Evolutionary conservation across 2,329 filamentous ascomycete species (phyloP).

Genomic region (Calonectria pseudoreteaudii): DNA sequence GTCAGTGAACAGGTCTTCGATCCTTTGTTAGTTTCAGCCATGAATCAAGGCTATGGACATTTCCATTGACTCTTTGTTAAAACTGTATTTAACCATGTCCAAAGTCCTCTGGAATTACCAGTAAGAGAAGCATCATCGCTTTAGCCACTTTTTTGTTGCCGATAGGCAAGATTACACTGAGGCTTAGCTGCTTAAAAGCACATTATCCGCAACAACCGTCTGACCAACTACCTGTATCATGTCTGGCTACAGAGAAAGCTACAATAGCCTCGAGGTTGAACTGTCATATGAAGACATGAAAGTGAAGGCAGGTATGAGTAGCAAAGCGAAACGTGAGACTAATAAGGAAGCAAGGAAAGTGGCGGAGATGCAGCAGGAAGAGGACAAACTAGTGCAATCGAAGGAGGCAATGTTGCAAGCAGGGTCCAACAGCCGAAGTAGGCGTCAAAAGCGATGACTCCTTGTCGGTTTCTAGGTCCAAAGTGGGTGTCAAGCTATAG

Average conservation of each 20-base stretch:
- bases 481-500: not conserved
- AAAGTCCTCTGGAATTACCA: accelerated
- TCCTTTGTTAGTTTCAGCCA: not conserved
- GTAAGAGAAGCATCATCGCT: not conserved
- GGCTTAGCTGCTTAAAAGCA: not conserved
- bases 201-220: no score
- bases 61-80: not conserved
- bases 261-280: not conserved
- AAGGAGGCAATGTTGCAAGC: not conserved
- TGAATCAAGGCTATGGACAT: not conserved
- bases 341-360: not conserved
- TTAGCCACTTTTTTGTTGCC: not conserved
- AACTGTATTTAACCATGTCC: not conserved
- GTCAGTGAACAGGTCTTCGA: not conserved
- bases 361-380: not conserved
- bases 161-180: not conserved
- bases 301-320: not conserved
- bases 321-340: not conserved
- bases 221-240: not conserved
- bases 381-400: not conserved
- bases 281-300: not conserved
- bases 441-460: not conserved
- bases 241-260: not conserved
- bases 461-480: not conserved
- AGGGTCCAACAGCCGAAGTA: not conserved